A percentile compares a stretch with the other conserved stretches of the same genome.
phyloP scores from a whole-genome alignment of 1,139 yeast genomes.

The Taiozyma sp. region DNA sequence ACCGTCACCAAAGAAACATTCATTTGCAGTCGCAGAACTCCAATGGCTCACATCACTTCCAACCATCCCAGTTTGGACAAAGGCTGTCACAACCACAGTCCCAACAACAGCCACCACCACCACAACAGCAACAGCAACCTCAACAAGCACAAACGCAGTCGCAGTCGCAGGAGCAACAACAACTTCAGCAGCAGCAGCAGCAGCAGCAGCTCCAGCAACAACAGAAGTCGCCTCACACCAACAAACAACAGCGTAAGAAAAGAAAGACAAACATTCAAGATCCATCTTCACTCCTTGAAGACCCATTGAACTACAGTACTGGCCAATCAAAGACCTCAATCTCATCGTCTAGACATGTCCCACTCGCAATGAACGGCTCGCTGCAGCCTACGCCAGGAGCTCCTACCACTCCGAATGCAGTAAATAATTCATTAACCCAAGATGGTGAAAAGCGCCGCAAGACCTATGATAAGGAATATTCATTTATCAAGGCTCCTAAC shows the following conservation, averaged over 20 bases:
- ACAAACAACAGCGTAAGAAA: constrained; percentile 4
- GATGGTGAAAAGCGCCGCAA: constrained; percentile 23
- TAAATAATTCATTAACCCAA: background rate
- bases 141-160: background rate
- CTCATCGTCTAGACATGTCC: constrained; percentile 11
- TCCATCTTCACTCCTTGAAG: constrained; percentile 4
- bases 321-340: constrained; percentile 2
- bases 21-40: background rate
- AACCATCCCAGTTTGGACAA: background rate
- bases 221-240: constrained; percentile 1
- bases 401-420: constrained; percentile 1
- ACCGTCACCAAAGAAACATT: background rate
- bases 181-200: constrained; percentile 1
- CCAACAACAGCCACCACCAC: background rate
- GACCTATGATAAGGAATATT: constrained; percentile 28
- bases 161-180: background rate
- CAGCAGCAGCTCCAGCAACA: background rate
- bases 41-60: background rate
- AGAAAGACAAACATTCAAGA: constrained; percentile 2
- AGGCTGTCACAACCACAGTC: background rate
- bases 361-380: constrained; percentile 7
- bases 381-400: background rate
- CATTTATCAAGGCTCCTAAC: constrained; percentile 35
- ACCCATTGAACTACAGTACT: constrained; percentile 1
- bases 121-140: constrained; percentile 1